Evolutionary conservation across 2,329 filamentous ascomycete genomes (phyloP), one percentile per base, ranked within the genome.

Genomic region (Clonostachys chloroleuca): DNA sequence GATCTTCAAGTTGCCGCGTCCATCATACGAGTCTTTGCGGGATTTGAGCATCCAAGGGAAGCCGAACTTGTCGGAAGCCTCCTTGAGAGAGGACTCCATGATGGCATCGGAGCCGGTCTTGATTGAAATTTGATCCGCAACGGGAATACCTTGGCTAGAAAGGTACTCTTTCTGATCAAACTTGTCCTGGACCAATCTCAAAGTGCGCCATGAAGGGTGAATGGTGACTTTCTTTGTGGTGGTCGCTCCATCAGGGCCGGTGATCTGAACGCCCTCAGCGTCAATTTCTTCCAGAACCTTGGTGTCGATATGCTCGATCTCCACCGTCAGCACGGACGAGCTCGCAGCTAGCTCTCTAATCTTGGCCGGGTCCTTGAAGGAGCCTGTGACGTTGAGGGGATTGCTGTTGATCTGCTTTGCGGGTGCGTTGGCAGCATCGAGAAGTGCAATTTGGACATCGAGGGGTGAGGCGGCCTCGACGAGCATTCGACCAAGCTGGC

Each of bases 281-380:
- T 81, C 82, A 48, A 96, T 83, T 61, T 95, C 88, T 67, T 96
- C 89, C 5, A 96, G 78, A 20, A 94, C 86, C 46, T 89, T 76
- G n/a, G 90, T 94, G 65, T 96, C 83, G 49, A 96, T 87, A 68
- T 96, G 92, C 73, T 97, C 92, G 53, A 96, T 96, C 68, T 97
- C 92, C 13, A 95, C 89, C 1, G 91, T 96, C 51, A 96, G 74
- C 14, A 95, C 81, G 62, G 95, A 89, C 57, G 84, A 90, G 34
- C 75, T 70, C 37, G 78, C 70, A 3, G 92, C 91, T n/a, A 97
- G 75, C 63, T 89, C 77, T 40, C 84, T 81, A 54, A 97, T 91
- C 54, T 88, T 86, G 34, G 81, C 80, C 0, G 85, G 74, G 55
- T 96, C 87, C 63, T 90, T 92, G 77, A 96, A 96, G 0, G 91